Evolutionary conservation across 148 eudicot species (phyloP), one percentile per base, ranked within the genome.

Genomic region (Silene conica): DNA sequence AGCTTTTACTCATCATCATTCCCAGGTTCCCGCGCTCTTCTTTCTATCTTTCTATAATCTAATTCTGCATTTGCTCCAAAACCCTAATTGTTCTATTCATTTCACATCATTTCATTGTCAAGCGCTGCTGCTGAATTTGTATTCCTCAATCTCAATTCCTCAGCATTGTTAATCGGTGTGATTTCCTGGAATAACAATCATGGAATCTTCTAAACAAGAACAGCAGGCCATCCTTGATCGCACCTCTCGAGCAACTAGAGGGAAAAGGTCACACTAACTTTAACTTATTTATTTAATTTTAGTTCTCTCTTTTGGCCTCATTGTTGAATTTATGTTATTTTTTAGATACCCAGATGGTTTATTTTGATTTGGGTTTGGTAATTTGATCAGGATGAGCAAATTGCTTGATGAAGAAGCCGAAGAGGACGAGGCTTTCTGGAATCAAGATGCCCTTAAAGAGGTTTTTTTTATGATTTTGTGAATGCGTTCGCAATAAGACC

Each of bases 381-480:
- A 65, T 72, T 74, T 62, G 9, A 38, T 16, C 58, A 94, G 98
- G 83, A 88, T 95, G 96, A 92, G 73, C 74, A 95, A 87, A 80
- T 85, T 95, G 88, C 85, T 95, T 66, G 97, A 89, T 79, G 97
- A 92, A 1, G 97, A 95, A 87, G 13, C 76, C 78, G 97, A 95
- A 75, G 99, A 95, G 63, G 99, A 95, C 75, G 96, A 95, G 75
- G 70, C 75, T 28, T 95, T 95, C 74, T 95, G 99, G 99, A 95
- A 92, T 83, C 99, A 95, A 82, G 99, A 95, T 15, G 99, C 97
- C 7, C 89, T 95, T 41, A 86, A 86, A 78, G 99, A 95, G 89
- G 97, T 92, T 60, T 59, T 2, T 20, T n/a, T 22, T 0, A 0
- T 41, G 23, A 0, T n/a, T 26, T 18, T 54, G 12, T 1, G 6